Percentiles rank a stretch among this genome's conserved stretches.
phyloP scores from a whole-genome alignment of 495 filamentous ascomycete species.

The Cladorrhinum samala region DNA sequence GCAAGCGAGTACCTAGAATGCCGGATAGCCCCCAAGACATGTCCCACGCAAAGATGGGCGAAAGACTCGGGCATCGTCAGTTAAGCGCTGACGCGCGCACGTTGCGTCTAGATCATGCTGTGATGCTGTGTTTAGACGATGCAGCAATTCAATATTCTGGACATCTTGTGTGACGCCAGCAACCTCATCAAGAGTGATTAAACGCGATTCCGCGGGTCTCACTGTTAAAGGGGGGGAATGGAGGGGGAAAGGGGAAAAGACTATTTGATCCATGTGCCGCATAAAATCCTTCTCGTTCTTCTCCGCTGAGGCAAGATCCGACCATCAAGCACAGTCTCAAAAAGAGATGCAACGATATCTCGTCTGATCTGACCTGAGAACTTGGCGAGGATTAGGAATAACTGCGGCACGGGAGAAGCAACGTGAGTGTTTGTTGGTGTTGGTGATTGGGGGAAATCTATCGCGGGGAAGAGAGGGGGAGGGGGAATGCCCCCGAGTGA shows the following conservation, averaged over 20 bases:
- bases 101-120: neutral
- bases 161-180: neutral
- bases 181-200: no score
- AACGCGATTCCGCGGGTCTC: no score
- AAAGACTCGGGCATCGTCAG: no score
- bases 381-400: neutral
- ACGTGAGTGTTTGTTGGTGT: neutral
- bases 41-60: neutral
- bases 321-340: neutral
- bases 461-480: neutral
- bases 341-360: neutral
- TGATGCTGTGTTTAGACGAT: neutral
- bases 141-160: neutral
- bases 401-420: neutral
- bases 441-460: neutral
- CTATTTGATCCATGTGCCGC: neutral
- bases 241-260: neutral
- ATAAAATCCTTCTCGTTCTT: neutral
- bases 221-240: neutral
- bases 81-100: constrained; percentile 8
- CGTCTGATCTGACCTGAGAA: neutral
- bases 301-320: neutral
- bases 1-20: neutral
- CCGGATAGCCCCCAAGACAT: neutral
- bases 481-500: neutral